A percentile compares a stretch with the other conserved stretches of the same genome.
Evolutionary conservation across 306 rosid genomes (phyloP).

Genomic region (Casuarina glauca): DNA sequence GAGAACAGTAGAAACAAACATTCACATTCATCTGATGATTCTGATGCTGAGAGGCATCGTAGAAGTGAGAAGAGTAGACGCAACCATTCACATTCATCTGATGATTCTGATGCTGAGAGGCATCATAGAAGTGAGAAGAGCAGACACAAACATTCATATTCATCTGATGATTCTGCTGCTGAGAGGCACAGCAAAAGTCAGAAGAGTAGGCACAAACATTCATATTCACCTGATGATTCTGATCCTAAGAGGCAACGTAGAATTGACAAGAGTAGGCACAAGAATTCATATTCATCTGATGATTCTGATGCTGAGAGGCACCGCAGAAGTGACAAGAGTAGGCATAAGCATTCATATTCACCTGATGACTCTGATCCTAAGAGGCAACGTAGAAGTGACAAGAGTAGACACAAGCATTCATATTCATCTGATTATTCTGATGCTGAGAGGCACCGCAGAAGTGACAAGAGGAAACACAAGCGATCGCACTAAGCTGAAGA

Average conservation of each 20-base stretch:
- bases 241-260: slow-evolving; percentile 5
- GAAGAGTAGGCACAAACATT: slow-evolving; percentile 31
- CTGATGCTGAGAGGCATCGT: slow-evolving; percentile 9
- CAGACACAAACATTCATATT: slow-evolving; percentile 18
- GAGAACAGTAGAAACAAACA: no score
- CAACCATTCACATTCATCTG: slow-evolving; percentile 31
- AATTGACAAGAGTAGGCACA: not conserved
- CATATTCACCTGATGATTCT: not conserved
- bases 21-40: not conserved
- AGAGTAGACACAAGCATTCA: slow-evolving; percentile 23
- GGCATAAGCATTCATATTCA: slow-evolving; percentile 24
- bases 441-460: not conserved
- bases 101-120: slow-evolving; percentile 24
- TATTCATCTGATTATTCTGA: slow-evolving; percentile 31
- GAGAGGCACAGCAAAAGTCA: slow-evolving; percentile 36
- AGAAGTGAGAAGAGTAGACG: slow-evolving; percentile 24
- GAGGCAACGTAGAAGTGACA: slow-evolving; percentile 25
- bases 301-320: slow-evolving; percentile 13
- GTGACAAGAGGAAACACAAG: no score
- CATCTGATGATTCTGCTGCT: slow-evolving; percentile 28
- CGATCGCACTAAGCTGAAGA: no score
- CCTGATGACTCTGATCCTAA: slow-evolving; percentile 33
- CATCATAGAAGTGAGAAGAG: slow-evolving; percentile 30
- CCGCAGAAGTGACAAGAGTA: slow-evolving; percentile 18
- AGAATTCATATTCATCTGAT: not conserved